Conservation (phyloP, 1,284 basidiomycete genomes). For the Xerocomus subilludens region DNA sequence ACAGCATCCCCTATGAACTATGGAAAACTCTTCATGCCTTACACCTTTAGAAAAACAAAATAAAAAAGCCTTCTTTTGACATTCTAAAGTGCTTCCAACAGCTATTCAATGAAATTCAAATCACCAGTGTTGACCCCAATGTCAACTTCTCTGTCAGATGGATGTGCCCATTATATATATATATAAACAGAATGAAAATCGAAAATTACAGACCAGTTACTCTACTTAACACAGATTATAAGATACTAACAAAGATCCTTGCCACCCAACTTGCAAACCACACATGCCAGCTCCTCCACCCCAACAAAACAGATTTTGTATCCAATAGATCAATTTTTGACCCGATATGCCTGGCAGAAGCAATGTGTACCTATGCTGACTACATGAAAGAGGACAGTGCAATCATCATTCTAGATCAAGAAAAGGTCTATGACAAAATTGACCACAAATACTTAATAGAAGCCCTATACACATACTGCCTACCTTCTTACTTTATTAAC, state of each 20-base stretch:
- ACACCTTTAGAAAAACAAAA: neutral
- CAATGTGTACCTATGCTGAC: slow-evolving; percentile 16
- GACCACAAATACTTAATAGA: slow-evolving; percentile 26
- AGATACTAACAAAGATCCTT: slow-evolving; percentile 19
- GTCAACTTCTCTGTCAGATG: neutral
- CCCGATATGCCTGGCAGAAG: slow-evolving; percentile 10
- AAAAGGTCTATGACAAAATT: slow-evolving; percentile 38
- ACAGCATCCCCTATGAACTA: neutral
- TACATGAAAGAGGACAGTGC: slow-evolving; percentile 26
- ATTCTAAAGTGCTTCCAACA: neutral
- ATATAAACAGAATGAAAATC: slow-evolving; percentile 22
- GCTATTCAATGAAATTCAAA: neutral
- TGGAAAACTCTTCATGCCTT: neutral
- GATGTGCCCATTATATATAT: slow-evolving; percentile 31
- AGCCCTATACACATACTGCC: too few species aligned
- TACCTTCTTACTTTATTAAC: too few species aligned
- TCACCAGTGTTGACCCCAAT: too few species aligned
- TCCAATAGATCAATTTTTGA: slow-evolving; percentile 9
- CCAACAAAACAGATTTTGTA: slow-evolving; percentile 25
- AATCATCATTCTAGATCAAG: slow-evolving; percentile 21
- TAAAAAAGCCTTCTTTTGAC: slow-evolving; percentile 3
- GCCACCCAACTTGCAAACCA: neutral
- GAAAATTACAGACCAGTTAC: slow-evolving; percentile 32
- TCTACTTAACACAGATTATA: slow-evolving; percentile 32
- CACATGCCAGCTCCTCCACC: neutral